These are phyloP conservation scores for Ramalina intermedia DNA, from an alignment of 495 filamentous ascomycete genomes.

Conservation along the genomic window DNA sequence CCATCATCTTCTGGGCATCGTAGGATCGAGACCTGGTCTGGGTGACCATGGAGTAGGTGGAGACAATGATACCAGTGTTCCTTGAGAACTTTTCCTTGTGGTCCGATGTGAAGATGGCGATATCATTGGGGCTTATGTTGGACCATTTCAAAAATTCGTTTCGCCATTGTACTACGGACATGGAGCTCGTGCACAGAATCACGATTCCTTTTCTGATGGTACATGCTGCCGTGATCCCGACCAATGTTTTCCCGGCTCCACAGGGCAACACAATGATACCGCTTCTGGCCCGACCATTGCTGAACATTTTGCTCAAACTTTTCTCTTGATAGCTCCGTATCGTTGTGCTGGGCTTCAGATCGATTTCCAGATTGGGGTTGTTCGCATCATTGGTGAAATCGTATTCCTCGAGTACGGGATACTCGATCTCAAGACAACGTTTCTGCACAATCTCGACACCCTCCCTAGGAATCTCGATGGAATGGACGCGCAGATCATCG, in stretches of 20 bases:
- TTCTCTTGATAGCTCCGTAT: conserved; percentile 90
- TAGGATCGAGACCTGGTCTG: conserved; percentile 73
- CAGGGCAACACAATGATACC: conserved; percentile 97
- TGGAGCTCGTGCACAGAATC: conserved; percentile 89
- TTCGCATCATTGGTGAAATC: conserved; percentile 88
- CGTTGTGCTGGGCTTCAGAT: conserved; percentile 67
- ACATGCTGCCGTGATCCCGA: conserved; percentile 92
- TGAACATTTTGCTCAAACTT: conserved; percentile 97
- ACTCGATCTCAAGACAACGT: conserved; percentile 70
- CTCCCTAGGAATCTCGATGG: conserved; percentile 75
- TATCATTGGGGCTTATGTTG: conserved; percentile 84
- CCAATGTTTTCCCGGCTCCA: conserved; percentile 91
- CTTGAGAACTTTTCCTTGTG: conserved; percentile 80
- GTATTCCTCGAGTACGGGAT: conserved; percentile 89
- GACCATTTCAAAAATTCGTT: conserved; percentile 96
- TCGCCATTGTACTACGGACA: conserved; percentile 96
- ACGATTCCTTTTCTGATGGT: conserved; percentile 95
- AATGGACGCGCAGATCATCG: conserved; percentile 75
- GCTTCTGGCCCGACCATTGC: conserved; percentile 89
- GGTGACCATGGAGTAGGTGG: conserved; percentile 96
- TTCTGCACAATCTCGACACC: conserved; percentile 78
- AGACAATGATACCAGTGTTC: conserved; percentile 89
- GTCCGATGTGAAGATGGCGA: conserved; percentile 90
- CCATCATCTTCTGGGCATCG: conserved; percentile 95
- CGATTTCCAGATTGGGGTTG: conserved; percentile 85